A percentile compares a stretch with the other conserved stretches of the same genome.
Conservation (phyloP, 345 rosid genomes). For the Pistacia atlantica region DNA sequence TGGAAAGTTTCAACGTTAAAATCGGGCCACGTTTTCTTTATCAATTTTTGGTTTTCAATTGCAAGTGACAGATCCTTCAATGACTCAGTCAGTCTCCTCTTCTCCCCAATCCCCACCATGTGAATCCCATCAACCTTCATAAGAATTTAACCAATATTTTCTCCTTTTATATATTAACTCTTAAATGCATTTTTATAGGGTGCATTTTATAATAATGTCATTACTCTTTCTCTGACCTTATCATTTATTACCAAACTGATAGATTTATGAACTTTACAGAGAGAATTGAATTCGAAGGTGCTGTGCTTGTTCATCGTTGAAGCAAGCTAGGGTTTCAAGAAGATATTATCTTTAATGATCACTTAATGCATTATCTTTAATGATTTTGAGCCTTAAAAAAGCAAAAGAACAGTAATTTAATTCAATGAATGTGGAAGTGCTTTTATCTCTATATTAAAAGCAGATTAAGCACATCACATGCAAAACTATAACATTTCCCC, state of each 20-base stretch:
- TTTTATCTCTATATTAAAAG: neutral
- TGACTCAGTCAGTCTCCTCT: neutral
- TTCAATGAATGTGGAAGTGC: slow-evolving; percentile 16
- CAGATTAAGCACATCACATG: slow-evolving; percentile 4
- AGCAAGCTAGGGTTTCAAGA: no score
- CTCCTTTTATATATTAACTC: neutral
- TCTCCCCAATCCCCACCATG: neutral
- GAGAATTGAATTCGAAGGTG: no score
- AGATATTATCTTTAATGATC: no score
- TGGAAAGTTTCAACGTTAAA: neutral
- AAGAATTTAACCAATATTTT: neutral
- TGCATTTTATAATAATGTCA: no score
- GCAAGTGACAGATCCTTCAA: neutral
- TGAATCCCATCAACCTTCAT: neutral
- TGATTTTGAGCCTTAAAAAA: neutral
- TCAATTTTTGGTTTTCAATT: neutral
- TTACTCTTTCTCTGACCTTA: no score
- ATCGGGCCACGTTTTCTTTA: neutral
- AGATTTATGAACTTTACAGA: no score
- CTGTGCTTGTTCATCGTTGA: no score
- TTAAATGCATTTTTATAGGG: no score
- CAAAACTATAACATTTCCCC: neutral
- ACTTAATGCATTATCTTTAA: neutral
- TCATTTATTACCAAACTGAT: no score
- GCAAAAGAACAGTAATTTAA: neutral